These are phyloP conservation scores for Globisporangium parvum DNA, from an alignment of 352 stramenopile species.

Conservation along the genomic window DNA sequence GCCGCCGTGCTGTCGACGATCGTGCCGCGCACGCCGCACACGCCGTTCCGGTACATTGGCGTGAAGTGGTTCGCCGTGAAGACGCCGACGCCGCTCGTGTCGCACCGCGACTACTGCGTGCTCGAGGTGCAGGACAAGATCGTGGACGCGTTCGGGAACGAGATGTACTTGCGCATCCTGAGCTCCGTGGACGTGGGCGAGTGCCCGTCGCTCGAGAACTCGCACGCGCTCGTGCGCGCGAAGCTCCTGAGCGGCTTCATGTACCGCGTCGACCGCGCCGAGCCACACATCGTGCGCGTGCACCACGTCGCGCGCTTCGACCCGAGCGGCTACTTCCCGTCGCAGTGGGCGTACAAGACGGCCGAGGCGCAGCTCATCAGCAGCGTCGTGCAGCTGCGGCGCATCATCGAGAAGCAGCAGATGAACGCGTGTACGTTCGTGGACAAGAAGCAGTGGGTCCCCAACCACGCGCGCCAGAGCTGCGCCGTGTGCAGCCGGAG, in stretches of 20 bases:
- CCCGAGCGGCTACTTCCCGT: conserved; percentile 68
- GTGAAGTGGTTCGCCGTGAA: conserved; percentile 87
- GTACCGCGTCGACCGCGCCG: conserved; percentile 67
- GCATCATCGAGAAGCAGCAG: conserved; percentile 82
- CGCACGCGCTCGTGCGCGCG: conserved; percentile 77
- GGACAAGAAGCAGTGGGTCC: conserved; percentile 79
- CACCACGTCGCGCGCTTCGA: conserved; percentile 79
- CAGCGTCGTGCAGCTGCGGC: conserved; percentile 71
- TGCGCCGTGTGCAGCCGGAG: conserved; percentile 68
- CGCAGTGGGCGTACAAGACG: conserved; percentile 79
- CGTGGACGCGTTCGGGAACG: conserved; percentile 71
- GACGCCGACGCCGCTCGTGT: conserved; percentile 73
- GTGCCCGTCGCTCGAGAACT: conserved; percentile 81
- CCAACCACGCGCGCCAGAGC: conserved; percentile 61
- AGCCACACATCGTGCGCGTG: conserved; percentile 62
- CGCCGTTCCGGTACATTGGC: conserved; percentile 79
- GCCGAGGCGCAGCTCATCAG: conserved; percentile 75
- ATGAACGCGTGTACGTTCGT: conserved; percentile 83
- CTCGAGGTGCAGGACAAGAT: conserved; percentile 86
- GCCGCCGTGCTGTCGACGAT: conserved; percentile 74
- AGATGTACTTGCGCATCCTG: conserved; percentile 80
- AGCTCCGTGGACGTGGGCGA: conserved; percentile 78
- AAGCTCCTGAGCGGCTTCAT: conserved; percentile 76
- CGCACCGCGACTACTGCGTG: conserved; percentile 81
- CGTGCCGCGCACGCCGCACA: conserved; percentile 60